These are phyloP conservation scores for Sclerotinia borealis DNA, from an alignment of 2,329 filamentous ascomycete species.

Conservation along the genomic window DNA sequence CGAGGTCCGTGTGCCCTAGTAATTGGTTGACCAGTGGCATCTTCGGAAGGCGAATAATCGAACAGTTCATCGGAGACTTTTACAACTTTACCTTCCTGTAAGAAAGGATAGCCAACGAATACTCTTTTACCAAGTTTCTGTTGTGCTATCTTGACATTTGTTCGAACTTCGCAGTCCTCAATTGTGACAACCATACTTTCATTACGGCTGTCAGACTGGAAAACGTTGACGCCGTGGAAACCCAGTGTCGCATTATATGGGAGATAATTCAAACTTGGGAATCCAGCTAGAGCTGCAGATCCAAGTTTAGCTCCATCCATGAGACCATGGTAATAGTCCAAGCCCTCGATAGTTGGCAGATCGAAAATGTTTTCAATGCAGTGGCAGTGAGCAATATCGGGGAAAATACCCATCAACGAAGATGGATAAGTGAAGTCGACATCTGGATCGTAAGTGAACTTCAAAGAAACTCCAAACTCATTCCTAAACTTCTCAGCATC, in stretches of 20 bases:
- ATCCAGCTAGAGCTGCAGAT: constrained; percentile 78
- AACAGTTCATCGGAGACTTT: constrained; percentile 92
- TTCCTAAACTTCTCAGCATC: constrained; percentile 78
- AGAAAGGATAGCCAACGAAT: constrained; percentile 88
- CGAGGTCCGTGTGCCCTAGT: constrained; percentile 65
- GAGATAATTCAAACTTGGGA: constrained; percentile 82
- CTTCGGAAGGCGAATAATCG: constrained; percentile 67
- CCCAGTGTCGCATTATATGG: constrained; percentile 76
- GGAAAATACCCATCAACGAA: constrained; percentile 82
- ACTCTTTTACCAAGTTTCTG: constrained; percentile 77
- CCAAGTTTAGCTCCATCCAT: constrained; percentile 81
- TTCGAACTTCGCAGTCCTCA: constrained; percentile 63
- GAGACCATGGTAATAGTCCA: constrained; percentile 78
- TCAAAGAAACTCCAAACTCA: constrained; percentile 83
- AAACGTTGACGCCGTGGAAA: constrained; percentile 88
- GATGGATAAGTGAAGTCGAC: constrained; percentile 80
- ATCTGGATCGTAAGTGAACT: constrained; percentile 79
- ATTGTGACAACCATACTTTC: constrained; percentile 93
- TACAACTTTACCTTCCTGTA: constrained; percentile 87
- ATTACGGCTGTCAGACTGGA: constrained; percentile 92
- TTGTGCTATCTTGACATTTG: constrained; percentile 67
- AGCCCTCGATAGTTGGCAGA: constrained; percentile 81
- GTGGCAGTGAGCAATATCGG: constrained; percentile 77
- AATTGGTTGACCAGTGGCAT: constrained; percentile 55
- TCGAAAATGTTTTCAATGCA: constrained; percentile 97